phyloP scores from a whole-genome alignment of 371 early-diverging fungal species.

The Nosema muscidifuracis region DNA sequence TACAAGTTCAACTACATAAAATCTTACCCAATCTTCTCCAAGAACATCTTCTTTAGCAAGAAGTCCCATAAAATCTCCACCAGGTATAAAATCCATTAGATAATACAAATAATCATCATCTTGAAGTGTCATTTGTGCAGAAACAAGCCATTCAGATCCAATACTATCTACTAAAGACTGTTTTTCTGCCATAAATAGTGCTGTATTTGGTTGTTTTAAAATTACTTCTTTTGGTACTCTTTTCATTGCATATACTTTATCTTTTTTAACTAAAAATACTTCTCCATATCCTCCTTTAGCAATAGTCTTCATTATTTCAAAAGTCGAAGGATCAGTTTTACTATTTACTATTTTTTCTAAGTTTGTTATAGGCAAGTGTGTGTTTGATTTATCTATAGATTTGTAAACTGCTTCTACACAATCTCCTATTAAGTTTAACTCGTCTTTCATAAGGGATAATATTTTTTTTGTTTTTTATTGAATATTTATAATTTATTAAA shows the following conservation, averaged over 20 bases:
- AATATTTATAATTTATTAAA: too few species aligned
- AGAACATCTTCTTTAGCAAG: conserved; percentile 64
- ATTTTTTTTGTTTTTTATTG: too few species aligned
- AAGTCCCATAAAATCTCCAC: conserved; percentile 74
- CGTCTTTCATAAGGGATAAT: too few species aligned
- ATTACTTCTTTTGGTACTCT: conserved; percentile 75
- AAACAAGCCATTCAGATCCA: conserved; percentile 62
- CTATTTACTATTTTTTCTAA: conserved; percentile 14
- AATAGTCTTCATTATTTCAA: conserved; percentile 73
- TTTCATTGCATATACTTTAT: conserved; percentile 83
- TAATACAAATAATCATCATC: conserved; percentile 67
- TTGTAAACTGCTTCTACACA: conserved; percentile 33
- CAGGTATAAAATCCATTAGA: conserved; percentile 76
- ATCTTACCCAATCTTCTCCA: conserved; percentile 62
- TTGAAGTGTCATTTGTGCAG: conserved; percentile 67
- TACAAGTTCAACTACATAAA: conserved; percentile 63
- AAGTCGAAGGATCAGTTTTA: conserved; percentile 65
- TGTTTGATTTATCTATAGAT: neutral
- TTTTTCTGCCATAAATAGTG: conserved; percentile 64
- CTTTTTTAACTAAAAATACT: conserved; percentile 66
- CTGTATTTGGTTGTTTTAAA: conserved; percentile 66
- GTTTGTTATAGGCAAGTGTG: neutral
- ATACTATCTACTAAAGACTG: conserved; percentile 52
- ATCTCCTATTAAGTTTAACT: conserved; percentile 28
- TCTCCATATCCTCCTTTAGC: conserved; percentile 82